Evolutionary conservation across 768 basidiomycete species (phyloP).

Genomic region (Trichaptum fuscoviolaceum): DNA sequence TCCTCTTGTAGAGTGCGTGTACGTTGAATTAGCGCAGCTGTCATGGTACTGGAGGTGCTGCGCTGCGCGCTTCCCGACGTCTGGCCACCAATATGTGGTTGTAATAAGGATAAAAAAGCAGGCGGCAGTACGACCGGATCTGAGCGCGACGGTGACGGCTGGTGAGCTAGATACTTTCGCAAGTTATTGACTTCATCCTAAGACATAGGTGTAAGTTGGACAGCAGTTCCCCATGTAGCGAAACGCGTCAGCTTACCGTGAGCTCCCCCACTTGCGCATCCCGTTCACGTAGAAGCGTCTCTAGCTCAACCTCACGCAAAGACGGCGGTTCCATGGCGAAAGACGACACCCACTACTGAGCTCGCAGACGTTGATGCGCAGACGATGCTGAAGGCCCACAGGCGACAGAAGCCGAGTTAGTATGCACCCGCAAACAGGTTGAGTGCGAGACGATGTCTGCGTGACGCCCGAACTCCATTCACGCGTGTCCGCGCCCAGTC

Average conservation of each 20-base stretch:
- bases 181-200: constrained; percentile 73
- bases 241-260: constrained; percentile 44
- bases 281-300: constrained; percentile 68
- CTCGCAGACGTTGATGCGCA: background rate
- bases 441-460: background rate
- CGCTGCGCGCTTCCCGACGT: constrained; percentile 27
- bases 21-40: constrained; percentile 71
- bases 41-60: constrained; percentile 48
- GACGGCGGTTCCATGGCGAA: constrained; percentile 62
- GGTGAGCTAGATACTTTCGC: constrained; percentile 56
- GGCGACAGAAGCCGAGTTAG: background rate
- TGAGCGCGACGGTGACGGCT: constrained; percentile 53
- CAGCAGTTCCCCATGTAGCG: constrained; percentile 12
- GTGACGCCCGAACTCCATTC: constrained; percentile 3
- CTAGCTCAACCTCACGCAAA: constrained; percentile 75
- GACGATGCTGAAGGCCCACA: background rate
- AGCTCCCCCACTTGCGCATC: constrained; percentile 69
- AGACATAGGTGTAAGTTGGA: constrained; percentile 19
- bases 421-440: background rate
- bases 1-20: constrained; percentile 74
- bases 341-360: background rate
- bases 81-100: constrained; percentile 58
- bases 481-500: constrained; percentile 5
- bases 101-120: constrained; percentile 57
- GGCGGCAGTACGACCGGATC: constrained; percentile 69